Evolutionary conservation across 1,284 basidiomycete genomes (phyloP), one percentile per base, ranked within the genome.

Genomic region (Stereum hirsutum): DNA sequence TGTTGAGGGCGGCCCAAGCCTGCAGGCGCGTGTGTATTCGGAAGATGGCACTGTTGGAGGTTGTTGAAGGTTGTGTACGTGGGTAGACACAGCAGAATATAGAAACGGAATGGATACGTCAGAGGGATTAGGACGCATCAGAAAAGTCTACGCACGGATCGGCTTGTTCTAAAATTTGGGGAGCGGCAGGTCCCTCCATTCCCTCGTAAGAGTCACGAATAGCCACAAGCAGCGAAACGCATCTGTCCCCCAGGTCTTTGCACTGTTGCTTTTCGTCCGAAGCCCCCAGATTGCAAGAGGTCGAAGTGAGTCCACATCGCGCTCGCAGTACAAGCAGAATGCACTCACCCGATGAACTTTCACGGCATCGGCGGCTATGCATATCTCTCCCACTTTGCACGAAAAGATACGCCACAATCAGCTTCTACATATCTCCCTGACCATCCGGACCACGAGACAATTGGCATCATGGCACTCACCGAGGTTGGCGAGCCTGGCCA

Each of bases 191-290:
- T 3, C 63, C 61, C 34, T 64, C 64, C 28, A 69, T 49, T 8
- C 59, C 65, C 21, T 46, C 42, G 6, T 57, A 52, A 39, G 60
- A 52, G 19, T 69, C 66, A 4, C 50, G 53, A 19, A 70, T 47
- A 17, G 61, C 53, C 14, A 58, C 42, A 47, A 64, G 53, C 34
- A 69, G 51, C 6, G 41, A 52, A 24, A 56, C 45, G 46, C 65
- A 69, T 43, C 62, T 58, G 8, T 37, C 50, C 36, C 57, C 54
- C 44, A 69, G 53, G 30, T 68, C 57, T 25, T 46, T 46, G 43
- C 66, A 69, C 61, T 66, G 61, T 55, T 61, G 56, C 68, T 70
- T 45, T 6, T 24, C 11, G 14, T 33, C n/a, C n/a, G n/a, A n/a
- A n/a, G n/a, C n/a, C n/a, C n/a, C n/a, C n/a, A n/a, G n/a, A n/a